Conservation (phyloP, 2,329 filamentous ascomycete species). For the Fusarium continuum region DNA sequence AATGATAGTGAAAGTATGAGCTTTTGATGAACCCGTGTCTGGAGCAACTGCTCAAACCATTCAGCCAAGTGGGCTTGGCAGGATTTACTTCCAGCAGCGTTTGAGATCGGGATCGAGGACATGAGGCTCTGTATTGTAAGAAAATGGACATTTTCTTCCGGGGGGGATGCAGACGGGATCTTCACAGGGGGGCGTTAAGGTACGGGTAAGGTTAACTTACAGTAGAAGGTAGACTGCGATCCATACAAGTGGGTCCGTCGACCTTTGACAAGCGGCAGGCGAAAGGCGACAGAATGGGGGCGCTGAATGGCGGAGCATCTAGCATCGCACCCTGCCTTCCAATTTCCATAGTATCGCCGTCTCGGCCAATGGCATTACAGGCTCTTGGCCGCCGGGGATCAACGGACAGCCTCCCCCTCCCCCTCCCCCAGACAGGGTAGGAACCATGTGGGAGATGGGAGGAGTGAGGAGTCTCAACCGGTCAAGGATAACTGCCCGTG, state of each 20-base stretch:
- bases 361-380: slow-evolving; percentile 19
- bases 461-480: slow-evolving; percentile 36
- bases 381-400: not conserved
- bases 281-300: slow-evolving; percentile 13
- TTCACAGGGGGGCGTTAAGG: slow-evolving; percentile 2
- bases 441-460: slow-evolving; percentile 24
- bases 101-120: not conserved
- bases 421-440: slow-evolving; percentile 19
- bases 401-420: no score
- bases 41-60: no score
- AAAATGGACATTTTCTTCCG: not conserved
- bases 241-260: slow-evolving; percentile 4
- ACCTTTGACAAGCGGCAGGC: slow-evolving; percentile 17
- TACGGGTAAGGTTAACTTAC: slow-evolving; percentile 7
- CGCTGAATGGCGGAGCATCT: slow-evolving; percentile 30
- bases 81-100: not conserved
- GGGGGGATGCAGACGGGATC: not conserved
- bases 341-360: slow-evolving; percentile 1
- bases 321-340: not conserved
- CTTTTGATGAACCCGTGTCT: no score
- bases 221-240: slow-evolving; percentile 4
- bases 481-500: slow-evolving; percentile 34
- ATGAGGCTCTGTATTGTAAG: not conserved
- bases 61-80: not conserved
- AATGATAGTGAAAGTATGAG: no score